These are phyloP conservation scores for Takashimella tepidaria DNA, from an alignment of 1,284 basidiomycete species.

Conservation along the genomic window DNA sequence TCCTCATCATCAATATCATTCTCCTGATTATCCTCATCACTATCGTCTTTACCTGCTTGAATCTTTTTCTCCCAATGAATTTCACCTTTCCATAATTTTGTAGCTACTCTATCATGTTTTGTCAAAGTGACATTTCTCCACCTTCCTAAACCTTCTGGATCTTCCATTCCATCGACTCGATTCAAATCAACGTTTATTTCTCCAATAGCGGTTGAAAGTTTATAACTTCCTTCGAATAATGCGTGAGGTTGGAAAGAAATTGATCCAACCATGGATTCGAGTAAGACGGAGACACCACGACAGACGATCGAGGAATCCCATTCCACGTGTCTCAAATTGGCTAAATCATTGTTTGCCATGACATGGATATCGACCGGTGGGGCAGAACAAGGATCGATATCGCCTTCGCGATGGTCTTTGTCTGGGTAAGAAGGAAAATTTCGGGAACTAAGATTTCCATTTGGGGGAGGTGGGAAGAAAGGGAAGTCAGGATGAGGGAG, in stretches of 20 bases:
- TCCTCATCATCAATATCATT: background rate
- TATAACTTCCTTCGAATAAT: background rate
- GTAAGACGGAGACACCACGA: background rate
- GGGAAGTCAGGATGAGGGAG: background rate
- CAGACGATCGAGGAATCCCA: slow-evolving; percentile 7
- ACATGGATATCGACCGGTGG: slow-evolving; percentile 8
- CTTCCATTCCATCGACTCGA: background rate
- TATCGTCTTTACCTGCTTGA: background rate
- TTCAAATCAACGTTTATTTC: background rate
- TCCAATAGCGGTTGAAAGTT: background rate
- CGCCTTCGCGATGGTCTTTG: background rate
- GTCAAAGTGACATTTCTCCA: background rate
- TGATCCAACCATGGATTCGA: background rate
- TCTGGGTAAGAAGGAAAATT: too few relatives aligned
- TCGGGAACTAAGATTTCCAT: background rate
- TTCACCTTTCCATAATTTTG: background rate
- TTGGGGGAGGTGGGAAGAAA: background rate
- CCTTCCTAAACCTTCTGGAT: background rate
- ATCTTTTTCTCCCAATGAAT: background rate
- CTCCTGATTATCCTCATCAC: background rate
- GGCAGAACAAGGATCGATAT: slow-evolving; percentile 4
- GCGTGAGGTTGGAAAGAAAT: background rate
- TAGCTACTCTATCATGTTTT: background rate
- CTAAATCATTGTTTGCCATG: slow-evolving; percentile 3
- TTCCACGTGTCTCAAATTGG: slow-evolving; percentile 8